Percentiles rank a stretch among this genome's conserved stretches.
These are phyloP conservation scores for Hypseocharis bilobata DNA, from an alignment of 441 rosid species.

Conservation along the genomic window DNA sequence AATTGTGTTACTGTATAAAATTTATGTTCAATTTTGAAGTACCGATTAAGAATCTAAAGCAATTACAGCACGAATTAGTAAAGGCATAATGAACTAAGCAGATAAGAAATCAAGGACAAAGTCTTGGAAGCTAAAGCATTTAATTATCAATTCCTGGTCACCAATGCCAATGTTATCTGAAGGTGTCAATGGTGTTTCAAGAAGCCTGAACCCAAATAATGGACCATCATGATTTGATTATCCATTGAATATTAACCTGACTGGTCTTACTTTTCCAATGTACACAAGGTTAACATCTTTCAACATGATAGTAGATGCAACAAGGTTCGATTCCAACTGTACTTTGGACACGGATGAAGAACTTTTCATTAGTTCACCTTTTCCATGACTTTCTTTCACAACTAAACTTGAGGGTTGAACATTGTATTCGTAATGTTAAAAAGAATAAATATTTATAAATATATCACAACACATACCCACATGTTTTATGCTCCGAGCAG, in stretches of 20 bases:
- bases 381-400: too few species aligned
- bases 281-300: background rate
- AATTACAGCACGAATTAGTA: background rate
- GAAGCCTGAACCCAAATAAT: background rate
- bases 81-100: background rate
- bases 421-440: too few species aligned
- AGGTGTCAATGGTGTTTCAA: background rate
- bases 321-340: too few species aligned
- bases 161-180: background rate
- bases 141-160: background rate
- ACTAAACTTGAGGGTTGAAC: too few species aligned
- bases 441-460: too few species aligned
- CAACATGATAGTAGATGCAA: background rate
- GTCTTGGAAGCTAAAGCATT: background rate
- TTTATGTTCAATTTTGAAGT: background rate
- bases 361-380: too few species aligned
- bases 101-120: background rate
- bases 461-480: too few species aligned
- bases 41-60: background rate
- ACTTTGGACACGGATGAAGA: too few species aligned
- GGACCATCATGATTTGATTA: background rate
- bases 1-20: background rate
- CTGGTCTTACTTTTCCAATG: background rate
- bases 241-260: background rate
- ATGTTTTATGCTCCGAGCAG: too few species aligned